Evolutionary conservation across 345 rosid genomes (phyloP).

Genomic region (Anacardium occidentale): DNA sequence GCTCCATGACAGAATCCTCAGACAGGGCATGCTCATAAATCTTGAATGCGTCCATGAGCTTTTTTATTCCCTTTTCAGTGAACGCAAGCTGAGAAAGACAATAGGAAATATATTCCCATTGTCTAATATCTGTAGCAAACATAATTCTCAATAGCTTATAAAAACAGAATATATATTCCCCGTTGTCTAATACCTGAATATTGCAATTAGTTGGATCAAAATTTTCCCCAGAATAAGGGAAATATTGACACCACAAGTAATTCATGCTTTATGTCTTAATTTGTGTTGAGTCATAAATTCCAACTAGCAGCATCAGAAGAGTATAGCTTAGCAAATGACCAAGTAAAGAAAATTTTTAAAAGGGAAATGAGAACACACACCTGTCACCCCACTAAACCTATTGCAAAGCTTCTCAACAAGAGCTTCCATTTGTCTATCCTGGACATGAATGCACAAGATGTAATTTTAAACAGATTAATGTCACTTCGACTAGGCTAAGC

Average conservation of each 20-base stretch:
- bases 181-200: slow-evolving; percentile 43
- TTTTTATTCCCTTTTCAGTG: slow-evolving; percentile 92
- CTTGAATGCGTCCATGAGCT: slow-evolving; percentile 84
- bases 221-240: neutral
- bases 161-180: slow-evolving; percentile 54
- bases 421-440: slow-evolving; percentile 99
- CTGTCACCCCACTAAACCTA: slow-evolving; percentile 88
- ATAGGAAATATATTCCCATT: slow-evolving; percentile 90
- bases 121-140: slow-evolving; percentile 67
- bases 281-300: neutral
- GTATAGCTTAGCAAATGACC: slow-evolving; percentile 8
- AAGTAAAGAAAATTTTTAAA: neutral
- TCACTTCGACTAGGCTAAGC: slow-evolving; percentile 20
- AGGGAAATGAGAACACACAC: slow-evolving; percentile 36
- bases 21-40: slow-evolving; percentile 75
- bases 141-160: neutral
- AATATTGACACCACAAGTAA: neutral
- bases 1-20: slow-evolving; percentile 79
- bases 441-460: slow-evolving; percentile 23
- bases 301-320: neutral
- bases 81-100: slow-evolving; percentile 91
- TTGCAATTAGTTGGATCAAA: neutral
- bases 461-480: slow-evolving; percentile 8
- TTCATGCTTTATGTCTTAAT: neutral
- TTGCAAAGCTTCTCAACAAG: slow-evolving; percentile 98